phyloP scores from a whole-genome alignment of 768 basidiomycete genomes.

The Suillus fuscotomentosus region DNA sequence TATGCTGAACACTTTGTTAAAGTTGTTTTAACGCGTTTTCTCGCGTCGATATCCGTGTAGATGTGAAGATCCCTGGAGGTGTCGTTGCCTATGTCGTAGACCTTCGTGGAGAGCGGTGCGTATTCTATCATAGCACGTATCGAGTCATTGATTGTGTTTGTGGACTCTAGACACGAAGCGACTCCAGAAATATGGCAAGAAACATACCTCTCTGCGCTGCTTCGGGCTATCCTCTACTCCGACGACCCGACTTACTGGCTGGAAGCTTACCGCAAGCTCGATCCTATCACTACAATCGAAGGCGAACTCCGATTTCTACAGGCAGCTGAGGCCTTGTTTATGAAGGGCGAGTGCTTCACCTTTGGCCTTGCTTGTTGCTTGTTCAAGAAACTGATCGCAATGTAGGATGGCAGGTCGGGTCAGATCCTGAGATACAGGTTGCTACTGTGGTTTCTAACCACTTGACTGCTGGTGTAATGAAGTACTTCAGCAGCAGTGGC shows the following conservation, averaged over 20 bases:
- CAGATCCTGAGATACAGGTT: constrained; percentile 98
- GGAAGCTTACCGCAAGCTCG: constrained; percentile 93
- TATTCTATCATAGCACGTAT: constrained; percentile 1
- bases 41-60: constrained; percentile 92
- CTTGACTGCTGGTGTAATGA: constrained; percentile 90
- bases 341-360: constrained; percentile 58
- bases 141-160: neutral
- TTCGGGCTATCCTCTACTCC: constrained; percentile 91
- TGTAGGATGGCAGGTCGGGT: constrained; percentile 96
- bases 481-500: constrained; percentile 94
- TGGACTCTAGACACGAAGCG: constrained; percentile 71
- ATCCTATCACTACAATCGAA: constrained; percentile 88
- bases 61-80: constrained; percentile 98
- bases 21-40: constrained; percentile 99
- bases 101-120: constrained; percentile 89
- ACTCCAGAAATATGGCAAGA: constrained; percentile 96
- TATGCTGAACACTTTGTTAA: neutral
- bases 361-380: neutral
- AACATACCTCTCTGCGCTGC: constrained; percentile 90
- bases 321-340: constrained; percentile 84
- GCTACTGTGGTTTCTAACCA: constrained; percentile 97
- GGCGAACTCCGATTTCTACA: constrained; percentile 89
- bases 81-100: constrained; percentile 94
- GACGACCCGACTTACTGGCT: constrained; percentile 91
- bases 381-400: constrained; percentile 2